Conservation (phyloP, 108 stramenopile species). For the Aureococcus anophagefferens region DNA sequence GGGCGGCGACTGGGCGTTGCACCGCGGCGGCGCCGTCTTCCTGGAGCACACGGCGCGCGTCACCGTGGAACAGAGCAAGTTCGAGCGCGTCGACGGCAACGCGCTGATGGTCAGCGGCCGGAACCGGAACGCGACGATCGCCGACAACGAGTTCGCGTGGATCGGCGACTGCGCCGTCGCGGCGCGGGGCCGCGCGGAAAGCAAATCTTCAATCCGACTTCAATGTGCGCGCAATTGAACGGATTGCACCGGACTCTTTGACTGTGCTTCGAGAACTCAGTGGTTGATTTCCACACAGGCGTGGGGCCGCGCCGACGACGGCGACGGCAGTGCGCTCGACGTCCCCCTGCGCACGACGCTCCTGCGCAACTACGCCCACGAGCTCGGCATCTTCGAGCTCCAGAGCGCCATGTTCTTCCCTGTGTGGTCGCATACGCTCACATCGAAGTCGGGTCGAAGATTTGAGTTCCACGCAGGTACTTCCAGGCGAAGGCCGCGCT, state of each 20-base stretch:
- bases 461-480: too few species aligned
- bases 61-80: neutral
- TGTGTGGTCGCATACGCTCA: too few species aligned
- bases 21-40: neutral
- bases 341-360: constrained; percentile 17
- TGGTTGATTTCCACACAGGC: too few species aligned
- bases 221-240: neutral
- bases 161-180: constrained; percentile 20
- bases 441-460: too few species aligned
- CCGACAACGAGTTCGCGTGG: constrained; percentile 6
- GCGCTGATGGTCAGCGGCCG: constrained; percentile 13
- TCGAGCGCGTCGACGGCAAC: constrained; percentile 21
- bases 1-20: constrained; percentile 3
- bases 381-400: constrained; percentile 25
- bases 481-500: constrained; percentile 13
- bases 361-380: neutral
- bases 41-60: constrained; percentile 1
- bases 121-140: constrained; percentile 2
- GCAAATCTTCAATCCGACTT: too few species aligned
- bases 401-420: constrained; percentile 13
- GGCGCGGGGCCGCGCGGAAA: too few species aligned
- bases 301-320: constrained; percentile 14
- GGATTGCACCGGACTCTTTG: neutral
- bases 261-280: too few species aligned
- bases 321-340: constrained; percentile 8